Base-by-base conservation (phyloP, 73 alveolate species). In the Breviolum minutum region DNA sequence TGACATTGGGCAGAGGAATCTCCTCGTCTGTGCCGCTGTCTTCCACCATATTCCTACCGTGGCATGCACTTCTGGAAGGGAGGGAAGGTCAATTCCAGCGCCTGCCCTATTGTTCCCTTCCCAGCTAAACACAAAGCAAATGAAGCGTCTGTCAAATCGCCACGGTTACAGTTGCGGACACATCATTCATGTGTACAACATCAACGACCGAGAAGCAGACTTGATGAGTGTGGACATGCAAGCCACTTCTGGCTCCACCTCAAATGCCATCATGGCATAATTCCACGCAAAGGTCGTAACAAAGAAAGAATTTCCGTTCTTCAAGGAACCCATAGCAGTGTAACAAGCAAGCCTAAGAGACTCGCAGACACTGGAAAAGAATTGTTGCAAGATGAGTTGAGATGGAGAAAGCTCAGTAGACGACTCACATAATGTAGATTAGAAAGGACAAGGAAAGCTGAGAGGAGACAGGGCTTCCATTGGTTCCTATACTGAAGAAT, bases 1-100 rank as follows among this genome's bases (percentile, higher is more conserved):
- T 99, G 83, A 99, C 99, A 97, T 99, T 99, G 26, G 99, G 99
- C 40, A 99, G 99, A 22, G 99, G 99, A 80, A 99, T 99, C 99
- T 99, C 99, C 54, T 97, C 99, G 70, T 99, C 99, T 68, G 99
- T 97, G 76, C 99, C 99, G 63, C 99, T 98, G 98, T 99, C 99
- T 63, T 99, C 99, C 54, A 99, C 99, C 99, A 99, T 99, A 86
- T 99, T 99, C 99, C 99, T 99, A 95, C 96, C 80, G 86, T 40
- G 54, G 54, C 54, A 40, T 40, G 27, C 96, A 99, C 32, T 86
- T 91, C 32, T 99, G 98, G 70, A 89, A 99, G 89, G 95, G 81
- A 63, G 99, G 99, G 60, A 94, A 99, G 30, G 93, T 99, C 63
- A 61, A 79, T 62, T 99, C 99, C 13, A 99, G 54, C 54, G 54